Base-by-base conservation (phyloP, 2,329 filamentous ascomycete genomes). In the Cercospora sesami region DNA sequence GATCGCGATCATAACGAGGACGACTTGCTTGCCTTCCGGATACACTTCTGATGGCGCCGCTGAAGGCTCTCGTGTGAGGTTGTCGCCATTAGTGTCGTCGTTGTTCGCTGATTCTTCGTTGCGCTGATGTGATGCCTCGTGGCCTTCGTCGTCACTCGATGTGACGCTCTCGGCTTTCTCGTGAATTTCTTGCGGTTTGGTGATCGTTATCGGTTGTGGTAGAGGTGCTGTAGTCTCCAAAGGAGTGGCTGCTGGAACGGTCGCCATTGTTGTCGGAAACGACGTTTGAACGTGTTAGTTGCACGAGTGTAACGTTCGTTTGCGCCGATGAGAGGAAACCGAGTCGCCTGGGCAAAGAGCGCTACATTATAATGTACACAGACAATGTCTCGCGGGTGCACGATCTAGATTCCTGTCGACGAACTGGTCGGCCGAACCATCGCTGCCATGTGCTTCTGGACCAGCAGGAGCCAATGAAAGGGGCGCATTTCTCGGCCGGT, bases 1-100 rank as follows among this genome's bases (percentile, higher is more conserved):
- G 14, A 76, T 69, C 5, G 75, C 74, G 16, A 72, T 66, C 71
- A 75, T 74, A 1, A 75, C 67, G 26, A 74, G 45, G 6, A 65
- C 60, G 21, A 67, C 65, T 60, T 72, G 62, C 6, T 66, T 67
- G 1, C 71, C 55, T 31, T 63, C 64, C 18, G 72, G 72, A 21
- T 74, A 74, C 30, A 66, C 64, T 26, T 72, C 68, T 14, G 69
- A 69, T 2, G 69, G 67, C 77, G 69, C 64, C n/a, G 61, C 53
- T 10, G 69, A 71, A n/a, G 51, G 30, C 28, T 57, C 18, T 63
- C 69, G 45, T 2, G 66, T 26, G 45, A 71, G 64, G 16, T 53
- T 33, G 53, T 64, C 45, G 36, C 28, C 60, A 57, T 64, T 31
- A 39, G 5, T 31, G 16, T 36, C 18, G 18, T 18, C 16, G 5